These are phyloP conservation scores for Simmondsia chinensis DNA, from an alignment of 148 eudicot species.

Conservation along the genomic window DNA sequence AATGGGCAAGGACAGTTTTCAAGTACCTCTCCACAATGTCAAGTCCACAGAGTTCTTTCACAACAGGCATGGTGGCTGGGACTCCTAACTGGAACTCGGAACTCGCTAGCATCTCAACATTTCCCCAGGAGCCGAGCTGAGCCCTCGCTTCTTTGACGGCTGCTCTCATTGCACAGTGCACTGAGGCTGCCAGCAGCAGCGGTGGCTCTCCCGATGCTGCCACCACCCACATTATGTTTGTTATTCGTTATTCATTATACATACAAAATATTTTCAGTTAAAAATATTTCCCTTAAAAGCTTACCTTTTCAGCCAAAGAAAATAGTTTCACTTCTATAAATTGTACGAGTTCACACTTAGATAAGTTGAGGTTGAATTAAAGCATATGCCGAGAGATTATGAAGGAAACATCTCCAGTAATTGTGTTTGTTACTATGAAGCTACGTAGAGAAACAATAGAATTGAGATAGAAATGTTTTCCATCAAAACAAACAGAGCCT, in stretches of 20 bases:
- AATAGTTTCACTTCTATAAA: too few relatives aligned
- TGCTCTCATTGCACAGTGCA: constrained; percentile 82
- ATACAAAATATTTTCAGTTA: too few relatives aligned
- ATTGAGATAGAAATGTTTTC: background rate
- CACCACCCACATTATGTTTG: too few relatives aligned
- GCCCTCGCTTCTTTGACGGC: constrained; percentile 76
- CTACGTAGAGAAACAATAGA: background rate
- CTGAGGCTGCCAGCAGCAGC: constrained; percentile 69
- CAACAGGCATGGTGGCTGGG: constrained; percentile 87
- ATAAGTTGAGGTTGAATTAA: too few relatives aligned
- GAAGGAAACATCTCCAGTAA: too few relatives aligned
- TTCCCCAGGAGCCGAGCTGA: constrained; percentile 59
- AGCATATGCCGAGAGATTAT: too few relatives aligned
- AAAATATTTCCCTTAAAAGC: too few relatives aligned
- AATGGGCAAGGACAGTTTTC: constrained; percentile 15
- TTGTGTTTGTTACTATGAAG: too few relatives aligned
- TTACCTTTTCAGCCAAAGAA: too few relatives aligned
- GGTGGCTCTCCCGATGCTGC: constrained; percentile 99
- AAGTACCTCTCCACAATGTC: constrained; percentile 54
- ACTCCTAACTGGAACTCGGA: constrained; percentile 54
- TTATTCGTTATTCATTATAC: too few relatives aligned
- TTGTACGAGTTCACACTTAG: too few relatives aligned
- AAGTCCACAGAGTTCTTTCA: constrained; percentile 81
- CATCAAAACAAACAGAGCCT: background rate
- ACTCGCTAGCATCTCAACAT: constrained; percentile 21